These are phyloP conservation scores for Mortierella sp. DNA, from an alignment of 371 early-diverging fungal genomes.

Conservation along the genomic window DNA sequence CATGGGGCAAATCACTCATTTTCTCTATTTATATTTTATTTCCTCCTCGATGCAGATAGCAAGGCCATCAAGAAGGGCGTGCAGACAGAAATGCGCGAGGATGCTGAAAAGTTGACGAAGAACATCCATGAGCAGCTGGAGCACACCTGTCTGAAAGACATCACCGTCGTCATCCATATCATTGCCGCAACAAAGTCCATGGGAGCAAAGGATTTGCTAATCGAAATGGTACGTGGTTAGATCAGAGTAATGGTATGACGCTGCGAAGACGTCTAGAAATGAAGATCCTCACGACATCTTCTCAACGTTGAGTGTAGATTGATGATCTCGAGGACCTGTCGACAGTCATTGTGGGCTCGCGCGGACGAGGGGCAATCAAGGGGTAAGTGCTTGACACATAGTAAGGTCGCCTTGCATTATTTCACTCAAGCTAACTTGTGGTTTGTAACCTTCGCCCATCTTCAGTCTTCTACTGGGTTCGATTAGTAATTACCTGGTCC, in stretches of 20 bases:
- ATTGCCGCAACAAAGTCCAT: constrained; percentile 60
- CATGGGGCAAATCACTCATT: neutral
- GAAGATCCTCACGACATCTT: constrained; percentile 1
- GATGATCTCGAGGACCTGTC: constrained; percentile 59
- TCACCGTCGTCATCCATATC: constrained; percentile 63
- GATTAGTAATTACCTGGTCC: constrained; percentile 68
- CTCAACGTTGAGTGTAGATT: constrained; percentile 38
- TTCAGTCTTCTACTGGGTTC: constrained; percentile 67
- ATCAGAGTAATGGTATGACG: neutral
- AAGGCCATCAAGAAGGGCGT: constrained; percentile 53
- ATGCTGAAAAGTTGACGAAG: constrained; percentile 52
- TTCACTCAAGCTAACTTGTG: no score
- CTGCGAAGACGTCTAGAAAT: neutral
- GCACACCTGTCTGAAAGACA: constrained; percentile 57
- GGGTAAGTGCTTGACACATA: constrained; percentile 50
- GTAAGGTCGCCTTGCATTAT: no score
- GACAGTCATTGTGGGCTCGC: constrained; percentile 68
- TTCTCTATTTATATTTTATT: neutral
- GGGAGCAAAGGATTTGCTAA: constrained; percentile 62
- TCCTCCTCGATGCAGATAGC: constrained; percentile 49
- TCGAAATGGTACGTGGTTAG: constrained; percentile 59
- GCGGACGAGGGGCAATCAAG: constrained; percentile 65
- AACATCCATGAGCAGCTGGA: constrained; percentile 53
- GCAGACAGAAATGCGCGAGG: constrained; percentile 53
- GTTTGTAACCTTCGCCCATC: no score